Evolutionary conservation across 2,329 filamentous ascomycete species (phyloP), one percentile per base, ranked within the genome.

Genomic region (Hypoxylon sp.): DNA sequence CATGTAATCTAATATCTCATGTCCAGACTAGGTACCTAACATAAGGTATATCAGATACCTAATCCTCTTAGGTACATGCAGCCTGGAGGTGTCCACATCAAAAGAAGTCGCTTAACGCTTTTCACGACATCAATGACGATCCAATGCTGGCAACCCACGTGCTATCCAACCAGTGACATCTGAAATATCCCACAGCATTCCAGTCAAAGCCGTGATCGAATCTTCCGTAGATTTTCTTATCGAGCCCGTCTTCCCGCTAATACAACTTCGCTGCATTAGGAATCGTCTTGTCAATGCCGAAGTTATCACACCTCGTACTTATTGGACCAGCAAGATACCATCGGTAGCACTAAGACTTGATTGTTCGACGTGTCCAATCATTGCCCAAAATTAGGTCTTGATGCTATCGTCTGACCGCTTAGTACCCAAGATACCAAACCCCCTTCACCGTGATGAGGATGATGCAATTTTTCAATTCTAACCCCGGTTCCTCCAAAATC

Each of bases 81-180:
- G n/a, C n/a, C n/a, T n/a, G n/a, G n/a, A 27, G 3, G 25, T 27
- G 25, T 27, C 25, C 25, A 3, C 25, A 6, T 27, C 25, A 27
- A 27, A 27, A n/a, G n/a, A n/a, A n/a, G n/a, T n/a, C 25, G 6
- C 25, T 6, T 3, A 27, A 27, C 6, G 25, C 32, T 45, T 23
- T 45, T 46, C 46, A 56, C 45, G 8, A 2, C 11, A 52, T 30
- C 52, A 43, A 50, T 34, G 32, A 58, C 43, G 41, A 48, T 60
- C 50, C 34, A 56, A 63, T 59, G 45, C 63, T 45, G 41, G 54
- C 55, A 65, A n/a, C 34, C 66, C 66, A 68, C 63, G 66, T 69
- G 63, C 66, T 61, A 61, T 50, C 23, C 29, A 60, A 51, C 63
- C 59, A 68, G 41, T 65, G 37, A 62, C 53, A n/a, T 43, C 23